Evolutionary conservation across 495 filamentous ascomycete genomes (phyloP), one percentile per base, ranked within the genome.

Genomic region (Rusavskia elegans): DNA sequence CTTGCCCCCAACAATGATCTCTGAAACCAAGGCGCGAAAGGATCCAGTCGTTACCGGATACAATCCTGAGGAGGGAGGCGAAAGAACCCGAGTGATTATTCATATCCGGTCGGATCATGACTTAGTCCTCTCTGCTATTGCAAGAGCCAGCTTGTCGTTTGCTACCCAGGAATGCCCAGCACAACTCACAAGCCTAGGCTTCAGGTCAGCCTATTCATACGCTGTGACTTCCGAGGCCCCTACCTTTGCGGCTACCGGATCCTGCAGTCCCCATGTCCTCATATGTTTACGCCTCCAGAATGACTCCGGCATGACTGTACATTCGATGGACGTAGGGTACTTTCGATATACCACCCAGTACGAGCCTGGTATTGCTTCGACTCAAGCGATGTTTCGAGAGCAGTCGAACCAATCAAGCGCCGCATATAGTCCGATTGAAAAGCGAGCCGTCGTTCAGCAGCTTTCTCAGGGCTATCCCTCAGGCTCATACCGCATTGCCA

Each of bases 21-120:
- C 37, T 7, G 54, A 52, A 39, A 49, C 69, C 29, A 61, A 50
- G 30, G 7, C 53, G 19, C 63, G 60, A 9, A 66, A 65, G 53
- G 16, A 69, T 38, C 78, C 83, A 29, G 73, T 80, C 57, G 70
- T 95, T 49, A 70, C 76, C 30, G 81, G 78, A 41, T 87, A 79
- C 63, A 67, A 73, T 35, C 90, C 92, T 16, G 68, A 69, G 36
- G 64, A 72, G 57, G 92, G 90, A 23, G 61, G 70, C 3, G 72
- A 76, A 61, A 85, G 85, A 48, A 83, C 82, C 14, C 75, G 77
- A 55, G 69, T 96, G 8, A 68, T 73, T 40, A 75, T 95, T 48
- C 80, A 84, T 62, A 77, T 95, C 44, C 77, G 79, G 55, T 82
- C 80, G 13, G 75, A 80, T 29, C 84, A 83, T 63, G 87, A 95